Evolutionary conservation across 2,329 filamentous ascomycete species (phyloP).

Genomic region (Escovopsis sp.): DNA sequence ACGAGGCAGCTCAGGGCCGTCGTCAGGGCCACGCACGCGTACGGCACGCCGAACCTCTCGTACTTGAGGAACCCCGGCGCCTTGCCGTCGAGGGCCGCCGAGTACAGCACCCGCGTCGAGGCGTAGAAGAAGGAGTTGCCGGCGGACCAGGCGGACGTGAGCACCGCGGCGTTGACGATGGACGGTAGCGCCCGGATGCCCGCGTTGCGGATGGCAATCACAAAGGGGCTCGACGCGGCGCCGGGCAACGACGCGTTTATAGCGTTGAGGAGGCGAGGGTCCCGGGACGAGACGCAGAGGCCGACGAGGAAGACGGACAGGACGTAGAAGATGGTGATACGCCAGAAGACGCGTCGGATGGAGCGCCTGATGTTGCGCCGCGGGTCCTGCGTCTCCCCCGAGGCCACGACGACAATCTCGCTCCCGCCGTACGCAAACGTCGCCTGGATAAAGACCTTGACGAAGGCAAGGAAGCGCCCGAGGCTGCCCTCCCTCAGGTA

Average conservation of each 20-base stretch:
- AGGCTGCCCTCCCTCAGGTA: conserved; percentile 23
- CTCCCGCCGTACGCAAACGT: conserved; percentile 33
- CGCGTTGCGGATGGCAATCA: conserved; percentile 37
- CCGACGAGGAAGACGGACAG: conserved; percentile 24
- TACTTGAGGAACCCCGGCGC: conserved; percentile 24
- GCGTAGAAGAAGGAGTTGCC: conserved; percentile 43
- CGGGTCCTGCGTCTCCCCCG: conserved; percentile 22
- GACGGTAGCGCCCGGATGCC: conserved; percentile 30
- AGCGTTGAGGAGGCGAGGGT: conserved; percentile 30
- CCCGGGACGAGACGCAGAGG: conserved; percentile 22
- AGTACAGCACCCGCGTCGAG: conserved; percentile 32
- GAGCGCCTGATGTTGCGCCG: conserved; percentile 22
- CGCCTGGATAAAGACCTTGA: conserved; percentile 31
- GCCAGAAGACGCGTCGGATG: conserved; percentile 19
- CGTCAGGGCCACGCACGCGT: conserved; percentile 14
- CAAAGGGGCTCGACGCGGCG: conserved; percentile 37
- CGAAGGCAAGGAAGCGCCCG: conserved; percentile 28
- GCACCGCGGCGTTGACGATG: conserved; percentile 43
- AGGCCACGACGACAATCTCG: conserved; percentile 22
- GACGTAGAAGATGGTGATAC: conserved; percentile 22
- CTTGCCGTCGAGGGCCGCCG: conserved; percentile 27
- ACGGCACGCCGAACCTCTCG: conserved; percentile 17
- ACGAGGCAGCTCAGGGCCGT: conserved; percentile 48
- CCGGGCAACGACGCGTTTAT: conserved; percentile 25
- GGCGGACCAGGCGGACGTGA: conserved; percentile 44